Conservation (phyloP, 495 filamentous ascomycete genomes). For the Lasiosphaeria ovina region DNA sequence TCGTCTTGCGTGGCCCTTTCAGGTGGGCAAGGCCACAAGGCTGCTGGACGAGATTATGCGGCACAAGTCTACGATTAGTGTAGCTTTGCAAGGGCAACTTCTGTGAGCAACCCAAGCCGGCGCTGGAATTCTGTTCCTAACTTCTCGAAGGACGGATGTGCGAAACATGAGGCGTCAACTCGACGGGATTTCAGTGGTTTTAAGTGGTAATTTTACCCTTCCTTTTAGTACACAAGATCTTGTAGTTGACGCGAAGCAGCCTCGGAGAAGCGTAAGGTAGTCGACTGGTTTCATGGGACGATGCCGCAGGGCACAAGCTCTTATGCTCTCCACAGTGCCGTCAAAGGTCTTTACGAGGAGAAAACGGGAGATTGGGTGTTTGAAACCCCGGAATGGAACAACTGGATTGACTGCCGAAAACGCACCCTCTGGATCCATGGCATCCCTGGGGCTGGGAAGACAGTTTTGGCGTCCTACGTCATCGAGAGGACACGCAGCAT, state of each 20-base stretch:
- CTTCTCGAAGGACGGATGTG: not conserved
- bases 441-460: slow-evolving; percentile 43
- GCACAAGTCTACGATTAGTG: slow-evolving; percentile 26
- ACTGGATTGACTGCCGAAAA: slow-evolving; percentile 19
- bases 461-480: slow-evolving; percentile 35
- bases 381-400: slow-evolving; percentile 19
- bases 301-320: not conserved
- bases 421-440: slow-evolving; percentile 37
- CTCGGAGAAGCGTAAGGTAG: not conserved
- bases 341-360: slow-evolving; percentile 18
- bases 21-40: slow-evolving; percentile 19
- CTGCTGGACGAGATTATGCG: slow-evolving; percentile 25
- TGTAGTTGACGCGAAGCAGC: not conserved
- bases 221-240: not conserved
- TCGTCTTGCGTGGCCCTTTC: slow-evolving; percentile 25
- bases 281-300: not conserved
- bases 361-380: slow-evolving; percentile 30
- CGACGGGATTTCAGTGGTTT: not conserved
- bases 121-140: not conserved
- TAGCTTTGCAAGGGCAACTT: slow-evolving; percentile 23
- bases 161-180: slow-evolving; percentile 20
- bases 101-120: slow-evolving; percentile 5
- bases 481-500: slow-evolving; percentile 24
- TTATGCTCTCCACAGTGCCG: slow-evolving; percentile 17
- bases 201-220: not conserved